Conservation (phyloP, 257 asterid genomes). For the Nicotiana tomentosiformis region DNA sequence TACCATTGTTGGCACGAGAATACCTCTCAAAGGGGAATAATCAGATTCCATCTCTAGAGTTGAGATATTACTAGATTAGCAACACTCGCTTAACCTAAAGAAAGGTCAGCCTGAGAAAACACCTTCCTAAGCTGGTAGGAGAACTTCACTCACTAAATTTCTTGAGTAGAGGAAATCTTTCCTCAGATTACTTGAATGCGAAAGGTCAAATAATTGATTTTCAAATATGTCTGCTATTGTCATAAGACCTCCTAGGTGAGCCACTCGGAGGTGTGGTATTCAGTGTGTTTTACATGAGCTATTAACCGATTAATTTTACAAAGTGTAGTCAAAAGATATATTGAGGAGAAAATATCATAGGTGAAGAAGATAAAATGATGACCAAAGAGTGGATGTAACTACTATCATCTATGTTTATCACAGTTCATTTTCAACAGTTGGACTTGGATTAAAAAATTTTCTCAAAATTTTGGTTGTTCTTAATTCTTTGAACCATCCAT, state of each 20-base stretch:
- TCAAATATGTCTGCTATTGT: not conserved
- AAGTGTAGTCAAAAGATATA: not conserved
- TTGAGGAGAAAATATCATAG: not conserved
- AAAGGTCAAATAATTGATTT: not conserved
- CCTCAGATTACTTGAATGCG: not conserved
- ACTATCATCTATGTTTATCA: not conserved
- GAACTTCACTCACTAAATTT: no score
- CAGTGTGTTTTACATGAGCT: not conserved
- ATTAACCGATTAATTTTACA: not conserved
- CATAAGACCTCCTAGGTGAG: not conserved
- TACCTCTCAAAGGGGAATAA: not conserved
- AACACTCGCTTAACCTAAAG: not conserved
- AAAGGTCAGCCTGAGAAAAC: not conserved
- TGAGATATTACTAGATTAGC: no score
- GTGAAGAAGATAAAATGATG: not conserved
- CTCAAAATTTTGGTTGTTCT: not conserved
- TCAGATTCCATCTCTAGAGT: not conserved
- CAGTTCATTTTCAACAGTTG: not conserved
- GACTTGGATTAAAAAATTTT: not conserved
- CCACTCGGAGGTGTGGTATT: not conserved
- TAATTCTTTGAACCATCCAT: not conserved
- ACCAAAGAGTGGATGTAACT: not conserved
- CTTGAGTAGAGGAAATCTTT: not conserved
- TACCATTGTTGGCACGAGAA: not conserved
- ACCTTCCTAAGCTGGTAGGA: no score